These are phyloP conservation scores for Fusarium verrucosum DNA, from an alignment of 2,329 filamentous ascomycete genomes.

Conservation along the genomic window DNA sequence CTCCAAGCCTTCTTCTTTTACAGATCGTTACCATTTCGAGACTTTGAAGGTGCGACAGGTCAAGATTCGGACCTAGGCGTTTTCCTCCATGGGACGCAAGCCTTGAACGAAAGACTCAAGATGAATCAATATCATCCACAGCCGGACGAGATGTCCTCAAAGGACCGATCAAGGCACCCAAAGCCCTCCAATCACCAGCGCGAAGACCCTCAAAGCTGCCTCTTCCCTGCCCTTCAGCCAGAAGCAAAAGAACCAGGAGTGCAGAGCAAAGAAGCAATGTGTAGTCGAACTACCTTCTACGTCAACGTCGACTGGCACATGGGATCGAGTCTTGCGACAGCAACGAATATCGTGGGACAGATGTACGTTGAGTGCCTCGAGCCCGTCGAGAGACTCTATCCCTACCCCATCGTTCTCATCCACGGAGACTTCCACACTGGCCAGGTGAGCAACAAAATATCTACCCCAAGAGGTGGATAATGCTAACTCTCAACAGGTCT, in stretches of 20 bases:
- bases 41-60: not conserved
- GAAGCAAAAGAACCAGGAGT: not conserved
- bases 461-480: rapidly evolving
- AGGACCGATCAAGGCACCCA: not conserved
- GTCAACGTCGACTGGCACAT: slow-evolving; percentile 40
- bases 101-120: not conserved
- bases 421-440: slow-evolving; percentile 52
- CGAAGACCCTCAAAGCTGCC: not conserved
- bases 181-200: not conserved
- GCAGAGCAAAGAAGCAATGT: slow-evolving; percentile 14
- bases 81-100: not conserved
- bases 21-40: not conserved
- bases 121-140: not conserved
- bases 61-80: not conserved
- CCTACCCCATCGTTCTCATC: slow-evolving; percentile 47
- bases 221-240: not conserved
- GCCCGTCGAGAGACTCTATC: slow-evolving; percentile 28
- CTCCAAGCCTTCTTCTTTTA: not conserved
- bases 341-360: slow-evolving; percentile 39
- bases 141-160: not conserved
- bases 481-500: slow-evolving; percentile 44
- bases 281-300: slow-evolving; percentile 39
- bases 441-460: slow-evolving; percentile 35
- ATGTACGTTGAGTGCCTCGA: slow-evolving; percentile 51
- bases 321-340: slow-evolving; percentile 14